Conservation (phyloP, 805 yeast genomes). For the Zygosaccharomyces bisporus region DNA sequence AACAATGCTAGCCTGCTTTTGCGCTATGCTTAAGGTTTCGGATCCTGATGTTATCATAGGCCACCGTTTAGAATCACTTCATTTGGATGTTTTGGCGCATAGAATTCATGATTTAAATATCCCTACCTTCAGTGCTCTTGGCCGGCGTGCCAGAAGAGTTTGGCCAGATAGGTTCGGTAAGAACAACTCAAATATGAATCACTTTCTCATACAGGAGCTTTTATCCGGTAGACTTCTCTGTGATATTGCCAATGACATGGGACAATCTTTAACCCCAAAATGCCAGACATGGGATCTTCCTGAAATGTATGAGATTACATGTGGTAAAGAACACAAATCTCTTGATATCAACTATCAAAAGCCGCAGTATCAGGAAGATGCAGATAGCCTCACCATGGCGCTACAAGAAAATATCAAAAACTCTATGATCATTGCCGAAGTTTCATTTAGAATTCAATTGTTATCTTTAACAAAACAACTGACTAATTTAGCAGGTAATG, state of each 20-base stretch:
- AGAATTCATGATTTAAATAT: conserved; percentile 72
- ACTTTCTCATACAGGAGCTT: conserved; percentile 59
- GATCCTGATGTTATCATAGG: conserved; percentile 94
- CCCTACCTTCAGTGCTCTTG: conserved; percentile 75
- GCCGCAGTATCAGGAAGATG: conserved; percentile 62
- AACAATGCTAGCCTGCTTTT: conserved; percentile 65
- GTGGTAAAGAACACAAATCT: conserved; percentile 57
- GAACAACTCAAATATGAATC: conserved; percentile 47
- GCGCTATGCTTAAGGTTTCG: conserved; percentile 63
- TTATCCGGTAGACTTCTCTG: conserved; percentile 83
- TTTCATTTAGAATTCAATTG: conserved; percentile 80
- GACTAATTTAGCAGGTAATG: conserved; percentile 92
- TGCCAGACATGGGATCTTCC: conserved; percentile 93
- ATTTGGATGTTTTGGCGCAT: conserved; percentile 75
- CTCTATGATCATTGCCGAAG: conserved; percentile 67
- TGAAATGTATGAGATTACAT: conserved; percentile 83
- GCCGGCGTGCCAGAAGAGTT: conserved; percentile 69
- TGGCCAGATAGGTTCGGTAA: conserved; percentile 77
- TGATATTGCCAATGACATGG: conserved; percentile 93
- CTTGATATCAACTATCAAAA: conserved; percentile 72
- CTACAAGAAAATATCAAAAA: conserved; percentile 63
- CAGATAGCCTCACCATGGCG: conserved; percentile 62
- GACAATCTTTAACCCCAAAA: conserved; percentile 83
- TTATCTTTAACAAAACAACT: conserved; percentile 85
- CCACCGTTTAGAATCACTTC: conserved; percentile 74